Base-by-base conservation (phyloP, 2,329 filamentous ascomycete species). In the Pseudogymnoascus sp. region DNA sequence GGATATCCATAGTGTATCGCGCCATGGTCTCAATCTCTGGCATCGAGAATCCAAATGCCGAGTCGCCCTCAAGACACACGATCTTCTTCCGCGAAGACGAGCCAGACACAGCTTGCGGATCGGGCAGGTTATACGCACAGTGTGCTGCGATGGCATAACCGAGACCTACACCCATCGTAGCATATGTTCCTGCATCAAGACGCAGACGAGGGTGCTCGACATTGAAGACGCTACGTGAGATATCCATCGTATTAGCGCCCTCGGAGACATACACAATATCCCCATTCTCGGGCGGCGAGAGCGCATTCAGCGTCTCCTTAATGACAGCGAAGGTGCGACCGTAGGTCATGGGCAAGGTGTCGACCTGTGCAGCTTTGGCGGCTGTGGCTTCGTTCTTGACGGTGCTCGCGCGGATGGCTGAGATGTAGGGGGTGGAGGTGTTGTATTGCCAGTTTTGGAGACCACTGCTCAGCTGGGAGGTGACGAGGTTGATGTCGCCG, bases 191-290 rank as follows among this genome's bases (percentile, higher is more conserved):
- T 2, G 83, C 82, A 70, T 85, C 83, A 21, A 86, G 77, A 21
- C 80, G 78, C 14, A 82, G 77, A 16, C 83, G 78, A 2, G 82
- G 82, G 66, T 83, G 76, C 31, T 82, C 75, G 16, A 85, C 75
- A 0, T 79, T 76, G 68, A 85, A 85, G 46, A 79, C 75, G 11
- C 79, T 80, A 18, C 83, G 79, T 2, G 80, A 83, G 62, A 85
- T 84, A 66, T 85, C 83, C 83, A 85, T 86, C 5, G 82, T 84
- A 68, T 84, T 84, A 7, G 83, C 81, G 5, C 83, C 82, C 72
- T 85, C 82, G 1, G 81, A 82, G 37, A 85, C 75, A 65, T 84
- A 85, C 21, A 84, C 79, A 23, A 84, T 77, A 46, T 76, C 72
- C 21, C 78, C 80, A 11, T 79, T 71, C 42, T 76, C 74, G 1